Percentiles rank a stretch among this genome's conserved stretches.
phyloP scores from a whole-genome alignment of 2,329 filamentous ascomycete species.

The Fusarium illudens region DNA sequence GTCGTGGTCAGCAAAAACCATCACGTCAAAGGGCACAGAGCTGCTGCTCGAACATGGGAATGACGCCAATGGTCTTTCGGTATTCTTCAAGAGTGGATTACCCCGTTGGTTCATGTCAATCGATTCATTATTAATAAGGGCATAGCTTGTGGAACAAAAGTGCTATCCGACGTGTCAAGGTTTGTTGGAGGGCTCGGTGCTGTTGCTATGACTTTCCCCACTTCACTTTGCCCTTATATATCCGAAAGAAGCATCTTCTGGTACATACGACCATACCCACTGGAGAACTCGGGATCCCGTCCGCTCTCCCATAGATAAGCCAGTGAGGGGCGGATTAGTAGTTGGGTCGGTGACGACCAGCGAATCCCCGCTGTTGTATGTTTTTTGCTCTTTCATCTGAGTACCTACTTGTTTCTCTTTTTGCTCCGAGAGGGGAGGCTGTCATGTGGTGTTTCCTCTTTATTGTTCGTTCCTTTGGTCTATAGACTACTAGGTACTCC shows the following conservation, averaged over 20 bases:
- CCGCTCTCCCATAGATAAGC: not conserved
- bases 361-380: not conserved
- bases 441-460: not conserved
- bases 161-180: not conserved
- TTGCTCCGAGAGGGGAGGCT: not conserved
- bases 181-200: not conserved
- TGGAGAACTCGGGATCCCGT: not conserved
- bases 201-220: not conserved
- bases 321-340: not conserved
- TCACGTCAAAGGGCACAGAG: not conserved
- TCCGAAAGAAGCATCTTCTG: too few relatives aligned
- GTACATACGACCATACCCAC: constrained; percentile 4
- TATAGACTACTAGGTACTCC: too few relatives aligned
- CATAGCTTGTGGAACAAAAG: too few relatives aligned
- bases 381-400: not conserved
- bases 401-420: not conserved
- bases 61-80: not conserved
- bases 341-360: not conserved
- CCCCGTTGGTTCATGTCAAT: not conserved
- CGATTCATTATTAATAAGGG: not conserved
- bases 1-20: not conserved
- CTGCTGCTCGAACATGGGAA: not conserved
- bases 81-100: not conserved
- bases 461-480: too few relatives aligned
- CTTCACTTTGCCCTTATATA: not conserved